Evolutionary conservation across 345 rosid genomes (phyloP).

Genomic region (Eucalyptus erythrocorys): DNA sequence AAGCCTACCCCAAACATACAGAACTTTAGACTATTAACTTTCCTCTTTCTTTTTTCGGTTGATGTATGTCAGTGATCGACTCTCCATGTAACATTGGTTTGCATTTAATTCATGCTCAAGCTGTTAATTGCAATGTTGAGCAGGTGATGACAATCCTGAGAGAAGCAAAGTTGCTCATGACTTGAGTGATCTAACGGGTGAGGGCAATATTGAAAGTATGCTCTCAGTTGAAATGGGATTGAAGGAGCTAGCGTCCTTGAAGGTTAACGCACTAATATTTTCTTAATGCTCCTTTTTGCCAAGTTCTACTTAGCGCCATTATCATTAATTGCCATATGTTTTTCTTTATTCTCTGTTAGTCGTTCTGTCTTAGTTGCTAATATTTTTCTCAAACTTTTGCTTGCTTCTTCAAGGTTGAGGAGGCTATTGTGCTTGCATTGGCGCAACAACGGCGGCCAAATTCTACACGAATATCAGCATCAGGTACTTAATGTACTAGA

Average conservation of each 20-base stretch:
- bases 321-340: neutral
- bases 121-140: neutral
- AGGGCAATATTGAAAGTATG: slow-evolving; percentile 97
- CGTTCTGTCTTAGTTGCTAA: neutral
- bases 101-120: neutral
- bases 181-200: slow-evolving; percentile 85
- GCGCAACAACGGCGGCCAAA: slow-evolving; percentile 71
- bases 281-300: neutral
- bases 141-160: slow-evolving; percentile 60
- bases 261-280: slow-evolving; percentile 22
- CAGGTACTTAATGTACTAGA: slow-evolving; percentile 30
- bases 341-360: neutral
- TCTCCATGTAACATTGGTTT: neutral
- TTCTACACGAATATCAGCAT: slow-evolving; percentile 44
- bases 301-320: neutral
- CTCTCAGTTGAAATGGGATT: slow-evolving; percentile 99
- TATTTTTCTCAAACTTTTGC: neutral
- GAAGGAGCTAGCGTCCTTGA: slow-evolving; percentile 79
- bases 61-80: neutral
- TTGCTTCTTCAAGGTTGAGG: slow-evolving; percentile 65
- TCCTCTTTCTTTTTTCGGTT: neutral
- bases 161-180: slow-evolving; percentile 59
- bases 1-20: neutral
- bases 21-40: neutral
- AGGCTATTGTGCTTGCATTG: slow-evolving; percentile 65